Evolutionary conservation across 139 green algal genomes (phyloP), one percentile per base, ranked within the genome.

Genomic region (Micromonas commoda): DNA sequence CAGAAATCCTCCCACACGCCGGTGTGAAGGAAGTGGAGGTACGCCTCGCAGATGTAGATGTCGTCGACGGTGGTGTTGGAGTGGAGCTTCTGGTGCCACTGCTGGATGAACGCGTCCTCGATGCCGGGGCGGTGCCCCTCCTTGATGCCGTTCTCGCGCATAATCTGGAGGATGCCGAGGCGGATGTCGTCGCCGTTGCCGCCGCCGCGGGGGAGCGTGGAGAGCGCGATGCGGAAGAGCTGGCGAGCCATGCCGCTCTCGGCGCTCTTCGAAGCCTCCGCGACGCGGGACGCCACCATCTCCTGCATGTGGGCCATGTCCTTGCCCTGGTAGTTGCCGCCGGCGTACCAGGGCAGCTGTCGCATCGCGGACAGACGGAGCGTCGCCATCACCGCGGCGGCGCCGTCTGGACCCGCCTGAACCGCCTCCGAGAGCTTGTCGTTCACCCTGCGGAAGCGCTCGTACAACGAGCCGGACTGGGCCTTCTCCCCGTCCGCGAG

Each of bases 31-130:
- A 91, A 94, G 23, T 86, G 82, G 24, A 95, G 80, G 89, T 96
- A 95, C 1, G 90, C 90, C 76, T 93, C 87, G 71, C 89, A 92
- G 76, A 96, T 93, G 45, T 85, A 82, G 71, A 96, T 87, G 77
- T 96, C 91, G 39, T 93, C 87, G 9, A 82, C 82, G 1, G 80
- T 89, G 23, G 89, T 91, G 82, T 86, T 89, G 67, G 83, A 86
- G 86, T 94, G 89, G 65, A 97, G 87, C 86, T 97, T 97, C 82
- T 97, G 93, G 86, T 97, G 93, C 92, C 92, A 97, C 83, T 95
- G 86, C 88, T 94, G 87, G 77, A 97, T 77, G 80, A 96, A 97
- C 5, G 78, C 74, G 79, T 94, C 86, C 66, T 97, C 90, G 51
- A 95, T 90, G 72, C 93, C 92, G 19, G 76, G 65, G 32, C 82